Conservation (phyloP, 2,329 filamentous ascomycete species). For the Aureobasidium mangrovei region DNA sequence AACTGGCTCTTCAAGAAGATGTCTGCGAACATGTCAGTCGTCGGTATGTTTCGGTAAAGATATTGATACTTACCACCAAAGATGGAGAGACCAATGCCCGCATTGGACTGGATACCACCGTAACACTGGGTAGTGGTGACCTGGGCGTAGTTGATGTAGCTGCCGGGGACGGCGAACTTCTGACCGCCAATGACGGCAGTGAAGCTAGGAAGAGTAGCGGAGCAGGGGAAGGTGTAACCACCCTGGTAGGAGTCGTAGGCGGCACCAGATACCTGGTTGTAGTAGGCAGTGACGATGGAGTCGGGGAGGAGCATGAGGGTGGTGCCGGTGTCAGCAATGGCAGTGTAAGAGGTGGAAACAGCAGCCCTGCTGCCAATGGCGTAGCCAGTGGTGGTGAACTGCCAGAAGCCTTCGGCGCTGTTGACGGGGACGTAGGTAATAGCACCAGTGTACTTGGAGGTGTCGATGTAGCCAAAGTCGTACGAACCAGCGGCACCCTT, state of each 20-base stretch:
- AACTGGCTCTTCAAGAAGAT: slow-evolving; percentile 71
- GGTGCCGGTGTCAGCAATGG: slow-evolving; percentile 64
- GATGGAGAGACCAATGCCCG: slow-evolving; percentile 54
- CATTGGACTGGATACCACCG: slow-evolving; percentile 62
- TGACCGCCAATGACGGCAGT: slow-evolving; percentile 43
- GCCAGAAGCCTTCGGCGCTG: slow-evolving; percentile 55
- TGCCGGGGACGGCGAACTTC: slow-evolving; percentile 43
- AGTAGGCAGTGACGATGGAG: slow-evolving; percentile 50
- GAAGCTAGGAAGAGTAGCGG: slow-evolving; percentile 44
- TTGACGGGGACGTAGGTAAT: slow-evolving; percentile 51
- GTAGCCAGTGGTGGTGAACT: slow-evolving; percentile 50
- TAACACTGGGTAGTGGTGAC: slow-evolving; percentile 47
- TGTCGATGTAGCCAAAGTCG: slow-evolving; percentile 53
- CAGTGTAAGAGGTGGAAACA: slow-evolving; percentile 36
- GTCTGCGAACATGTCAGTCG: not conserved
- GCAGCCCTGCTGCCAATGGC: slow-evolving; percentile 38
- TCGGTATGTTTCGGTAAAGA: slow-evolving; percentile 16
- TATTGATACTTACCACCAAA: slow-evolving; percentile 50
- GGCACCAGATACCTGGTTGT: slow-evolving; percentile 42
- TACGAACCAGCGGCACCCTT: slow-evolving; percentile 44
- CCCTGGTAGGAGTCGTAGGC: slow-evolving; percentile 39
- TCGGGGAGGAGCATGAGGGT: slow-evolving; percentile 54
- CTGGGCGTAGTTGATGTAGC: slow-evolving; percentile 47
- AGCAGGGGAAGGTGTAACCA: slow-evolving; percentile 49
- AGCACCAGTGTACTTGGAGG: slow-evolving; percentile 47